These are phyloP conservation scores for Pyrenochaeta sp. DNA, from an alignment of 2,329 filamentous ascomycete species.

Conservation along the genomic window DNA sequence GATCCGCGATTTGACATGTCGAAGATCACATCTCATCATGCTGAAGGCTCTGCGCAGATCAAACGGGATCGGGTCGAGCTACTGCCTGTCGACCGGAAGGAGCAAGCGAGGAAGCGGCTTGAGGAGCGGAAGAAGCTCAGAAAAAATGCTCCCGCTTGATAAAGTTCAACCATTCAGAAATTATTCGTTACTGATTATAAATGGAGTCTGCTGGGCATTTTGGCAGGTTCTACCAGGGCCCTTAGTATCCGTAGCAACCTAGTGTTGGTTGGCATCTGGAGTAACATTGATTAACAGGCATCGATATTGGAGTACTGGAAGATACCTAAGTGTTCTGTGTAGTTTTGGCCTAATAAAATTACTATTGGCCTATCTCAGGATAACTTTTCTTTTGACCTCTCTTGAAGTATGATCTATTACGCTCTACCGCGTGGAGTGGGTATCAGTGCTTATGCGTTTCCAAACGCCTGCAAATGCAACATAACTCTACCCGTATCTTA, in stretches of 20 bases:
- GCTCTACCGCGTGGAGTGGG: slow-evolving; percentile 8
- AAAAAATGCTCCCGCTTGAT: slow-evolving; percentile 23
- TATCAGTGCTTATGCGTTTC: slow-evolving; percentile 16
- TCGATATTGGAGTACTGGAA: slow-evolving; percentile 25
- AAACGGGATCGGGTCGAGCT: slow-evolving; percentile 28
- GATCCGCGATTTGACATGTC: slow-evolving; percentile 32
- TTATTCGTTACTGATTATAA: background rate
- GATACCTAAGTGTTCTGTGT: slow-evolving; percentile 29
- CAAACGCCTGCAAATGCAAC: slow-evolving; percentile 14
- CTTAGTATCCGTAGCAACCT: background rate
- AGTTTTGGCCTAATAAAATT: slow-evolving; percentile 7
- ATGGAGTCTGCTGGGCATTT: background rate
- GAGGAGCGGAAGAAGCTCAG: slow-evolving; percentile 38
- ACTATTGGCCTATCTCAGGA: slow-evolving; percentile 13
- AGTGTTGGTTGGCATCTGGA: background rate
- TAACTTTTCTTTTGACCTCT: background rate
- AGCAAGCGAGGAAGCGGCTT: slow-evolving; percentile 36
- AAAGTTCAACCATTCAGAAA: background rate
- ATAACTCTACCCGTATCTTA: background rate
- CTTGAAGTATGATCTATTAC: background rate
- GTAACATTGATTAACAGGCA: slow-evolving; percentile 4
- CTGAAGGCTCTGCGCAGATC: slow-evolving; percentile 30
- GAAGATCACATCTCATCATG: slow-evolving; percentile 35
- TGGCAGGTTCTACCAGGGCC: background rate
- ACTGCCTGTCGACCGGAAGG: slow-evolving; percentile 35